Evolutionary conservation across 1,284 basidiomycete genomes (phyloP).

Genomic region (Termitomyces sp.): DNA sequence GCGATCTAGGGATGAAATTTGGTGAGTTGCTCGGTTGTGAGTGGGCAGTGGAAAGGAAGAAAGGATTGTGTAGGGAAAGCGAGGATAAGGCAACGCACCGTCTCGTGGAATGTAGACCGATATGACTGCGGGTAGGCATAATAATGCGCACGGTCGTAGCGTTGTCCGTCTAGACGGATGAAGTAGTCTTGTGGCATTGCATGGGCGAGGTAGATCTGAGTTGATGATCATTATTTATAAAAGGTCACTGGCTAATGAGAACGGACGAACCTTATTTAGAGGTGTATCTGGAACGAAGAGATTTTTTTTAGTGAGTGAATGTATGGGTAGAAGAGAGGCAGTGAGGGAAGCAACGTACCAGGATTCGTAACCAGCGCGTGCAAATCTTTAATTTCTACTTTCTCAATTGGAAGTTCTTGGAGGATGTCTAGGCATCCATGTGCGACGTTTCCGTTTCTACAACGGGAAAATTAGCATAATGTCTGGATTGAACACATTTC

Average conservation of each 20-base stretch:
- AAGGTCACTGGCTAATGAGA: background rate
- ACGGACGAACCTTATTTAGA: constrained; percentile 27
- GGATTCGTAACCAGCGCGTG: constrained; percentile 45
- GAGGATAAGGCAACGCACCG: constrained; percentile 36
- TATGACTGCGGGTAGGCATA: constrained; percentile 66
- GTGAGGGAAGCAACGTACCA: constrained; percentile 29
- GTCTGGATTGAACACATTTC: too few relatives aligned
- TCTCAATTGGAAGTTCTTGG: constrained; percentile 61
- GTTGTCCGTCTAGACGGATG: constrained; percentile 42
- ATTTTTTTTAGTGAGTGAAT: background rate
- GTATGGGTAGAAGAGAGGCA: background rate
- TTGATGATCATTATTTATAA: background rate
- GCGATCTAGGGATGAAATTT: constrained; percentile 54
- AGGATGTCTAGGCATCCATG: constrained; percentile 72
- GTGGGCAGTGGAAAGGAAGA: background rate
- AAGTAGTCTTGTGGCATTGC: constrained; percentile 71
- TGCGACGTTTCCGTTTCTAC: constrained; percentile 75
- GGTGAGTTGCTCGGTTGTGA: background rate
- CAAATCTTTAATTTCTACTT: constrained; percentile 55
- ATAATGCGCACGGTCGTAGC: constrained; percentile 67
- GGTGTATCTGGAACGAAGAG: constrained; percentile 41
- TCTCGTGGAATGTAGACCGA: constrained; percentile 62
- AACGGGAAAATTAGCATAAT: background rate
- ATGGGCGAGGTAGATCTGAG: constrained; percentile 74
- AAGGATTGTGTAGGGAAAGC: background rate